Percentiles rank a stretch among this genome's conserved stretches.
Conservation (phyloP, 371 early-diverging fungal species). For the Batrachochytrium dendrobatidis region DNA sequence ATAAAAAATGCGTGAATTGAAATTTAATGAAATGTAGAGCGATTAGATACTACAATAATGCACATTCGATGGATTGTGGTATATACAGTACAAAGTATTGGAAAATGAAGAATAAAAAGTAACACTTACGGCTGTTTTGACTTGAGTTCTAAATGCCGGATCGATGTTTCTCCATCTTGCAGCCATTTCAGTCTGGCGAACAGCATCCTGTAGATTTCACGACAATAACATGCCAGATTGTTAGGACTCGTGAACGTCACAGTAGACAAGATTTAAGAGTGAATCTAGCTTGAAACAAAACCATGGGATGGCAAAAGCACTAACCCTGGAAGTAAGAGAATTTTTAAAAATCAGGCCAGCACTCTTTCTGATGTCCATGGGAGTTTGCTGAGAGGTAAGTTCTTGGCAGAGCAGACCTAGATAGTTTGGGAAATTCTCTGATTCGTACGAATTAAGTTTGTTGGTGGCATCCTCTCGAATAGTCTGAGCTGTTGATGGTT, state of each 20-base stretch:
- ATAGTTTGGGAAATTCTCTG: too few relatives aligned
- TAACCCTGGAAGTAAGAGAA: slow-evolving; percentile 74
- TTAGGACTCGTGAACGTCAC: slow-evolving; percentile 4
- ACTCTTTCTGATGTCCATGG: slow-evolving; percentile 57
- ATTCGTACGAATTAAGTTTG: too few relatives aligned
- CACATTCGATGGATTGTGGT: too few relatives aligned
- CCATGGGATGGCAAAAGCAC: slow-evolving; percentile 5
- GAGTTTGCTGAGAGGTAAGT: slow-evolving; percentile 65
- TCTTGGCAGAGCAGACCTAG: slow-evolving; percentile 68
- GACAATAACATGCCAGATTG: slow-evolving; percentile 2
- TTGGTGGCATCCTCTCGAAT: slow-evolving; percentile 65
- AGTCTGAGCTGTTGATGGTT: slow-evolving; percentile 22
- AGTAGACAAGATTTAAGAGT: slow-evolving; percentile 10
- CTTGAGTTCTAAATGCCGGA: slow-evolving; percentile 19
- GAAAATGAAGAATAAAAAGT: background rate
- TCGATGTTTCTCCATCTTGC: slow-evolving; percentile 68
- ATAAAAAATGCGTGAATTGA: too few relatives aligned
- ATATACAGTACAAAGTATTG: too few relatives aligned
- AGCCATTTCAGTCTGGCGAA: slow-evolving; percentile 57
- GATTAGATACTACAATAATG: too few relatives aligned
- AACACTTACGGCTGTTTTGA: slow-evolving; percentile 27
- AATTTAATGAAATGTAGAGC: too few relatives aligned
- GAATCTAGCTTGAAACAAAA: slow-evolving; percentile 4
- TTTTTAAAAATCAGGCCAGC: slow-evolving; percentile 93
- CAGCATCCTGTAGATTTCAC: slow-evolving; percentile 47